Evolutionary conservation across 495 filamentous ascomycete genomes (phyloP), one percentile per base, ranked within the genome.

Genomic region (Hypoxylon perforatum): DNA sequence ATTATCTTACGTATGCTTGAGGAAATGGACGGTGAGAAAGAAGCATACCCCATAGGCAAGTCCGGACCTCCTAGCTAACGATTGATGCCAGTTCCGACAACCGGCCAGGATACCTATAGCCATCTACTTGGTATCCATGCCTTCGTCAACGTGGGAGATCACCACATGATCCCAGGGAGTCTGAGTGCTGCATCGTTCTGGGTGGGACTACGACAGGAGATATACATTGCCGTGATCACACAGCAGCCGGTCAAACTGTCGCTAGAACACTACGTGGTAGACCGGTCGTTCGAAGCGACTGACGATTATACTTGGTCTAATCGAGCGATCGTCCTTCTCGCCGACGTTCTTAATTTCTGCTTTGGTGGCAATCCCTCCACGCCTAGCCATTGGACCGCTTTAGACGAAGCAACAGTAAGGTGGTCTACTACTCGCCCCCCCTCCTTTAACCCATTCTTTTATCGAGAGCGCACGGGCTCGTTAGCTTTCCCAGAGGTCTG

Each of bases 1-100:
- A 85, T 90, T 7, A 88, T 90, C 54, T 76, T 88, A 18, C 80
- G 86, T 15, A 82, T 88, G 39, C 70, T 87, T 11, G 85, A 89
- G 74, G 87, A 89, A 63, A 85, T 87, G 67, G 82, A 87, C 57
- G 80, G 85, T 84, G 72, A 73, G 77, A 57, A n/a, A n/a, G 17
- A 36, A 30, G 7, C 21, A 4, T 6, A 11, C 11, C 14, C 28
- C 12, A 21, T 19, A 28, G 30, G 14, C 9, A 21, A 9, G 0
- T 15, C 11, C 9, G 14, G 45, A 44, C 41, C 41, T 12, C 10
- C 35, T 36, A n/a, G 15, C 53, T 78, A 45, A 73, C 28, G 17
- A 44, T 25, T 7, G 36, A 23, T 57, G 12, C 7, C 39, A 78
- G 75, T 82, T 36, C 75, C 78, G 8, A 74, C 77, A 15, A 71